Evolutionary conservation across 305 asterid species (phyloP).

Genomic region (Petunia hybrid): DNA sequence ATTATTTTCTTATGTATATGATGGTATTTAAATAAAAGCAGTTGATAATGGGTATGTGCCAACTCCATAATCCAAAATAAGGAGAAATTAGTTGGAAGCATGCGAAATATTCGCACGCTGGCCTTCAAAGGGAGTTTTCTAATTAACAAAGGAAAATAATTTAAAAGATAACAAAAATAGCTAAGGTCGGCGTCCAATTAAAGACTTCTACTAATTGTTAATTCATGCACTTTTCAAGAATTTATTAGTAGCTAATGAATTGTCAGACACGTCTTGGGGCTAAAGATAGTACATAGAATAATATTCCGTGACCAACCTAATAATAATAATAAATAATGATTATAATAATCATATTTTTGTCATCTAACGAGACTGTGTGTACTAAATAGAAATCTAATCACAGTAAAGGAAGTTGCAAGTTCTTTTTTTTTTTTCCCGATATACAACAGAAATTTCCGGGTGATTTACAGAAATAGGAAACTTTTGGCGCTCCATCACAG

Average conservation of each 20-base stretch:
- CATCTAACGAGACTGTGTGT: background rate
- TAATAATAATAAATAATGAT: background rate
- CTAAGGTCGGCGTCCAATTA: background rate
- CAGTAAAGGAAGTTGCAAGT: background rate
- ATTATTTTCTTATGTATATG: constrained; percentile 3
- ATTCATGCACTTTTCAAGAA: background rate
- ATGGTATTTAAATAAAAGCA: background rate
- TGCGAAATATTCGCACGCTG: constrained; percentile 9
- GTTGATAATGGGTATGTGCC: background rate
- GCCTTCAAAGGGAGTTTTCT: constrained; percentile 7
- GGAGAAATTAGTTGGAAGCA: constrained; percentile 17
- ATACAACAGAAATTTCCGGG: too few species aligned
- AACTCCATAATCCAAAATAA: background rate
- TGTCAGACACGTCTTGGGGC: background rate
- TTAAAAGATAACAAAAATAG: background rate
- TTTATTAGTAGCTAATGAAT: background rate
- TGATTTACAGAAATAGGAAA: too few species aligned
- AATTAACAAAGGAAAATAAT: constrained; percentile 19
- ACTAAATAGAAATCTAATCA: background rate
- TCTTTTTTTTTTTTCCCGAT: background rate
- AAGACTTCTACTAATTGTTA: background rate
- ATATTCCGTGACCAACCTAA: constrained; percentile 3
- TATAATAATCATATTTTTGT: background rate
- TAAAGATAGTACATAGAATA: background rate
- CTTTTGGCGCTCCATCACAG: too few species aligned